Base-by-base conservation (phyloP, 2,329 filamentous ascomycete genomes). In the Erysiphe pulchra region DNA sequence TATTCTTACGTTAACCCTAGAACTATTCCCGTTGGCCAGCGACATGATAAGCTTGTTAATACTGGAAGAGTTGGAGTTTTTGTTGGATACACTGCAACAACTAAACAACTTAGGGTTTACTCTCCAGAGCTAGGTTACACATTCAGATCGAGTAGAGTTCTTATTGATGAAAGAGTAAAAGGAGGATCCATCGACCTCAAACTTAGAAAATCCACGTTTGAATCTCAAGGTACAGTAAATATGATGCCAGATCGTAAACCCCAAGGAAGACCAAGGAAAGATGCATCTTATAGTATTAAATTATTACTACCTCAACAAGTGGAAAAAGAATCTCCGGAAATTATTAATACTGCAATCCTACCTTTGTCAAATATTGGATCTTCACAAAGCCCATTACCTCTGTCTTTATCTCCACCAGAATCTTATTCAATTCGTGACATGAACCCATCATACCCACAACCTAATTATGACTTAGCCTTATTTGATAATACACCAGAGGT, bases 21-120 rank as follows among this genome's bases (percentile, higher is more conserved):
- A n/a, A n/a, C n/a, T n/a, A n/a, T n/a, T n/a, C n/a, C n/a, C n/a
- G n/a, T n/a, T n/a, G n/a, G n/a, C n/a, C n/a, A n/a, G n/a, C n/a
- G n/a, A n/a, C n/a, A n/a, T n/a, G n/a, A n/a, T n/a, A n/a, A n/a
- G n/a, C n/a, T n/a, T n/a, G n/a, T n/a, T n/a, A n/a, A n/a, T n/a
- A n/a, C n/a, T n/a, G n/a, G n/a, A n/a, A n/a, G n/a, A n/a, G n/a
- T n/a, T n/a, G n/a, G n/a, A n/a, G 6, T 4, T 28, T 8, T 1
- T 28, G 6, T 8, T 13, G 30, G 42, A n/a, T 34, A 44, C 17
- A n/a, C 37, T 39, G 12, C 6, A 1, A 34, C 42, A 44, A 11
- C 30, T 33, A 44, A 44, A 18, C 42, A 44, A 17, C 30, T 44
- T 17, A 44, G 17, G 20, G 45, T 46, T 17, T 46, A 46, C 20